These are phyloP conservation scores for Nicotiana noctiflora DNA, from an alignment of 257 asterid genomes.

Conservation along the genomic window DNA sequence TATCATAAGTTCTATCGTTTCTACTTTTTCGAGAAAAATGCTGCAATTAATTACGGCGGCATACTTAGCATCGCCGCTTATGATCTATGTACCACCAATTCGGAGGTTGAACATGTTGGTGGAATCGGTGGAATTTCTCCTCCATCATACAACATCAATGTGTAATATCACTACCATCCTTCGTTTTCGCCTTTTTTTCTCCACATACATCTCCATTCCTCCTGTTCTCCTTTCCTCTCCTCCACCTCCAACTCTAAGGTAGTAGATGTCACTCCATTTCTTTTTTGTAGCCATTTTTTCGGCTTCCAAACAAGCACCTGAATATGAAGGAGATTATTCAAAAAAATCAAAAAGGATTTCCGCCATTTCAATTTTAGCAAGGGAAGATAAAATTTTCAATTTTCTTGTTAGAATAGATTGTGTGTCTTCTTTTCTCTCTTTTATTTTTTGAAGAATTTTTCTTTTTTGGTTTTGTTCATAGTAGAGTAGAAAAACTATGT, in stretches of 20 bases:
- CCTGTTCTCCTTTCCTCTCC: not conserved
- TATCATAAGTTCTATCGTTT: not conserved
- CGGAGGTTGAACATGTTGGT: conserved; percentile 23
- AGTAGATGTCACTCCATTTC: not conserved
- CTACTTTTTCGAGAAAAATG: conserved; percentile 9
- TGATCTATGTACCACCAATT: conserved; percentile 27
- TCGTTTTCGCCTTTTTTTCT: not conserved
- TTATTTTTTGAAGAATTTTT: not conserved
- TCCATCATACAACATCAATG: not conserved
- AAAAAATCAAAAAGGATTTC: too few species aligned
- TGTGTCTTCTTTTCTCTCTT: not conserved
- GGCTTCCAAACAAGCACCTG: too few species aligned
- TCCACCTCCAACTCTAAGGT: not conserved
- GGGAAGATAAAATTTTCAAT: too few species aligned
- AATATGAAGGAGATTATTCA: too few species aligned
- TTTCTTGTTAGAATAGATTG: not conserved
- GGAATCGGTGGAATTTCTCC: conserved; percentile 11
- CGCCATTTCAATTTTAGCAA: too few species aligned
- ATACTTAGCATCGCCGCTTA: conserved; percentile 27
- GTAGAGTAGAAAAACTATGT: not conserved
- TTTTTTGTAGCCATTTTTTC: too few species aligned
- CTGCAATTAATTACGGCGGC: conserved; percentile 25
- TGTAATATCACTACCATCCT: not conserved
- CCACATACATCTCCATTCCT: not conserved
- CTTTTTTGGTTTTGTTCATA: not conserved